phyloP scores from a whole-genome alignment of 129 eudicot genomes.

The Kitagawia praeruptora region DNA sequence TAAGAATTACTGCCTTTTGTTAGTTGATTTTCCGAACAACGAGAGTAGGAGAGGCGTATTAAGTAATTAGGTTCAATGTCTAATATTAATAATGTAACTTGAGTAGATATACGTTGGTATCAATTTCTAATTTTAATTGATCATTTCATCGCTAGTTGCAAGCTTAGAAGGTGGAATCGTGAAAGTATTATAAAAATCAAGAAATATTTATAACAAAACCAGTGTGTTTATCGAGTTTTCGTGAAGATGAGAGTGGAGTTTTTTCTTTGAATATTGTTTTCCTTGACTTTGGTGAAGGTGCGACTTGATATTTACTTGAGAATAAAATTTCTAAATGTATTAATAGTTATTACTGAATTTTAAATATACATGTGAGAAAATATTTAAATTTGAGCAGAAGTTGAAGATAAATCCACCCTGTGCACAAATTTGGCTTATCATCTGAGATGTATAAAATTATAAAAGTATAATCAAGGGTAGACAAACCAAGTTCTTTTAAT shows the following conservation, averaged over 20 bases:
- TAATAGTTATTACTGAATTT: no score
- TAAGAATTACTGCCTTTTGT: not conserved
- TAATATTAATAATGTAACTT: accelerated
- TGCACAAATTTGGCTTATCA: not conserved
- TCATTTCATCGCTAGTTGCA: not conserved
- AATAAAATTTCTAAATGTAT: not conserved
- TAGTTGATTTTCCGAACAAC: not conserved
- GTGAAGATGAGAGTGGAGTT: not conserved
- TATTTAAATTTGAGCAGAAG: no score
- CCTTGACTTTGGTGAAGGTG: not conserved
- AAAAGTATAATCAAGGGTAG: not conserved
- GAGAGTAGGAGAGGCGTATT: not conserved
- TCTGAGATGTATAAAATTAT: not conserved
- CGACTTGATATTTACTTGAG: not conserved
- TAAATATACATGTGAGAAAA: no score
- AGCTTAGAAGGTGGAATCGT: not conserved
- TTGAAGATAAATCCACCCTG: not conserved
- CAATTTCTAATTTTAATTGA: not conserved
- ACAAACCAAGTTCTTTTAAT: no score
- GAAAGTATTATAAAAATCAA: no score
- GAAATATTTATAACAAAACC: no score
- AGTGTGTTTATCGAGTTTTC: not conserved
- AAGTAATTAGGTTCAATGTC: not conserved
- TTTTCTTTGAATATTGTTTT: not conserved
- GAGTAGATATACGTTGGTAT: not conserved